Evolutionary conservation across 768 basidiomycete genomes (phyloP).

Genomic region (Wakefieldia striispora): DNA sequence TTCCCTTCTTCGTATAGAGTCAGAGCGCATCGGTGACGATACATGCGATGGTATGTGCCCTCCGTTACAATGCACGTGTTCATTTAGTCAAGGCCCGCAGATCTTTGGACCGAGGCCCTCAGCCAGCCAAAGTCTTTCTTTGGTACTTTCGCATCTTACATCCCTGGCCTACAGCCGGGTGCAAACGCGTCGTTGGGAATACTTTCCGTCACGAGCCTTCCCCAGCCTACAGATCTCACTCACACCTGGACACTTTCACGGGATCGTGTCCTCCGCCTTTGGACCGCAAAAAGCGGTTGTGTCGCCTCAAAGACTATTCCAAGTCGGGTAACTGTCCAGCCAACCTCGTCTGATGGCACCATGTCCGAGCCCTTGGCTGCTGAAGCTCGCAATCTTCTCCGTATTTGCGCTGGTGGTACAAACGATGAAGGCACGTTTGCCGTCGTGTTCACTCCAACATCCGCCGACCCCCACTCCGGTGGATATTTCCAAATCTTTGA

Average conservation of each 20-base stretch:
- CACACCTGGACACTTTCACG: constrained; percentile 85
- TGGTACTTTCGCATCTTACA: constrained; percentile 62
- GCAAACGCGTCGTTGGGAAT: constrained; percentile 54
- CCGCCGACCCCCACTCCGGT: constrained; percentile 60
- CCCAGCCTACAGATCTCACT: constrained; percentile 72
- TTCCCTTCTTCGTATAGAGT: constrained; percentile 66
- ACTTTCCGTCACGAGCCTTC: constrained; percentile 68
- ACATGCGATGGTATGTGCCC: constrained; percentile 53
- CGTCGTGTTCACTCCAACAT: constrained; percentile 71
- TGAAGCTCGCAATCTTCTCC: constrained; percentile 63
- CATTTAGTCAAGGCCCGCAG: constrained; percentile 36
- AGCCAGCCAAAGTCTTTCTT: constrained; percentile 67
- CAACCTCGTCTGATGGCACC: constrained; percentile 29
- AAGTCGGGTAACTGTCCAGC: constrained; percentile 30
- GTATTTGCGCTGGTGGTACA: constrained; percentile 50
- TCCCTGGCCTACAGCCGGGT: constrained; percentile 50
- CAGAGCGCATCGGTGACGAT: constrained; percentile 54
- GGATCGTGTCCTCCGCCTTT: constrained; percentile 80
- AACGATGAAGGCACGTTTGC: constrained; percentile 57
- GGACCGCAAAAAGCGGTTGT: constrained; percentile 77
- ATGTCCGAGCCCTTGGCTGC: constrained; percentile 54
- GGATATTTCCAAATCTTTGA: constrained; percentile 76
- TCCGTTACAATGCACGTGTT: constrained; percentile 3
- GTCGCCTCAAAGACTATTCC: constrained; percentile 60
- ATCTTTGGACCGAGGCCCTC: constrained; percentile 67